Percentiles rank a stretch among this genome's conserved stretches.
These are phyloP conservation scores for Ambrosia artemisiifolia DNA, from an alignment of 129 eudicot species.

Conservation along the genomic window DNA sequence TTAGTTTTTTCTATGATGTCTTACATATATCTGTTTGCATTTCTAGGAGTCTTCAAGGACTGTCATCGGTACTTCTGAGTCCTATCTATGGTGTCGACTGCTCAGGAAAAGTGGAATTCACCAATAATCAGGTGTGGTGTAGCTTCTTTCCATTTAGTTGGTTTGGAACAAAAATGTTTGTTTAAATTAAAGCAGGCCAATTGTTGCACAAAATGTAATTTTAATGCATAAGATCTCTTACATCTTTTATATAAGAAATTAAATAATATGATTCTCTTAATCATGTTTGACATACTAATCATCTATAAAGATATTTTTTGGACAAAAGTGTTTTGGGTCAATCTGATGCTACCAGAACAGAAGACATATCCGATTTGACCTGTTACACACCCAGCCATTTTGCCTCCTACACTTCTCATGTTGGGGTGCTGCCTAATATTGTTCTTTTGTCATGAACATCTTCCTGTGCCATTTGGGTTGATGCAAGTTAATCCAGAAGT, in stretches of 20 bases:
- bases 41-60: conserved; percentile 77
- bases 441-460: background rate
- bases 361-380: background rate
- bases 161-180: background rate
- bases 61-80: conserved; percentile 55
- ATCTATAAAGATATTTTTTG: background rate
- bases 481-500: background rate
- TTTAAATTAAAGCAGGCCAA: background rate
- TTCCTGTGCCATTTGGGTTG: conserved; percentile 1
- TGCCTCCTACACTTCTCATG: background rate
- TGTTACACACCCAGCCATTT: background rate
- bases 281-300: background rate
- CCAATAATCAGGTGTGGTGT: conserved; percentile 43
- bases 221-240: background rate
- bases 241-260: background rate
- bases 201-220: background rate
- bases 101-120: conserved; percentile 31
- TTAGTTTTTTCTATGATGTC: conserved; percentile 6
- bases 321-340: conserved; percentile 1
- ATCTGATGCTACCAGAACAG: background rate
- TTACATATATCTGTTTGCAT: conserved; percentile 16
- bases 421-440: background rate
- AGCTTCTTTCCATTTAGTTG: conserved; percentile 12
- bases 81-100: conserved; percentile 31
- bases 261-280: background rate